Base-by-base conservation (phyloP, 2,329 filamentous ascomycete genomes). In the Paraconiothyrium brasiliense region DNA sequence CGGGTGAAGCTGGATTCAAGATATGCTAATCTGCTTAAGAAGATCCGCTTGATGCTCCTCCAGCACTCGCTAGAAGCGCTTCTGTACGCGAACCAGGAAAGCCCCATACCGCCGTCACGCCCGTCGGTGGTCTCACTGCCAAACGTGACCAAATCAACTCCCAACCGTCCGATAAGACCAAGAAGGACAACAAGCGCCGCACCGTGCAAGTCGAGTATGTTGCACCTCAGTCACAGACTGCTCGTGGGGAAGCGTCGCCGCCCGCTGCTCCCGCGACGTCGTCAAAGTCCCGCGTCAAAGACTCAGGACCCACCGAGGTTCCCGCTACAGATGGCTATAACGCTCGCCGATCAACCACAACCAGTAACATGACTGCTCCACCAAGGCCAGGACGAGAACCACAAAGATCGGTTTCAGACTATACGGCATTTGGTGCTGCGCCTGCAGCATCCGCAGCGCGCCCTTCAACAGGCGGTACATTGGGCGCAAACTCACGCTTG, bases 191-290 rank as follows among this genome's bases (percentile, higher is more conserved):
- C 71, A 98, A 98, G 81, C 89, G 95, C 60, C 89, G 94, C 70
- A 99, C 95, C 0, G 93, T 99, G 0, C 95, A 99, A 80, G 92
- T 99, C 63, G 95, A 99, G 82, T 99, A 99, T 78, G 95, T 98
- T 59, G 92, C 94, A 22, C 95, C 95, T 27, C 89, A 90, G 30
- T 96, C 93, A 6, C 89, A 94, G 74, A 97, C 94, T 0, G 86
- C 90, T 64, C 88, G 94, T 66, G 93, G 91, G 34, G 87, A 87
- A 58, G 66, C 76, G 37, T 79, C 78, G 30, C 77, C 80, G 24
- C 70, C 75, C 52, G 64, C 69, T 22, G 78, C 76, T 57, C 65
- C 67, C 54, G 65, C 69, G 14, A 69, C 76, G 52, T 68, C 79
- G 67, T 75, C 85, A 59, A 81, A 84, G 72, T 83, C 85, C 54